A percentile compares a stretch with the other conserved stretches of the same genome.
Evolutionary conservation across 805 yeast genomes (phyloP).

Genomic region (Saturnispora halmiae): DNA sequence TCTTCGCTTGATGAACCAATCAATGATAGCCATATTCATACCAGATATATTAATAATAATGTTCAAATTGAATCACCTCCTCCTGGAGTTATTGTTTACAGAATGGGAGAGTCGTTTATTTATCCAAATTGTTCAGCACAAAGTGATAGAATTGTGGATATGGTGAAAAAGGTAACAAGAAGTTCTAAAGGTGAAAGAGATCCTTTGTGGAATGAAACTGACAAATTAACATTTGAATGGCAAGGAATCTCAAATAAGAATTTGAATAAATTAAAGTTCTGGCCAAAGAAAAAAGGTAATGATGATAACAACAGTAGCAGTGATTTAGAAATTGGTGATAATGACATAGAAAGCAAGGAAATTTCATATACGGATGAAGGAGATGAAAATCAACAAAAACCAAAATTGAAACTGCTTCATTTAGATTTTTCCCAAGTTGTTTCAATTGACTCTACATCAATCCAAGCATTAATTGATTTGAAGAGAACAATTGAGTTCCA

Average conservation of each 20-base stretch:
- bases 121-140: conserved; percentile 76
- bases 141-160: conserved; percentile 58
- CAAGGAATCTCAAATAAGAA: conserved; percentile 3
- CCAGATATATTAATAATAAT: conserved; percentile 40
- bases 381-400: conserved; percentile 29
- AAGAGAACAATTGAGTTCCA: conserved; percentile 62
- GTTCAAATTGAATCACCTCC: conserved; percentile 69
- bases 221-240: conserved; percentile 36
- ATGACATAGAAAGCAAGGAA: conserved; percentile 2
- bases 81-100: conserved; percentile 80
- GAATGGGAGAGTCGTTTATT: conserved; percentile 72
- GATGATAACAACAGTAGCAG: not conserved
- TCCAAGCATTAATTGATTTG: conserved; percentile 70
- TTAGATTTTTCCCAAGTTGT: conserved; percentile 76
- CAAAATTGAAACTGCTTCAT: conserved; percentile 60
- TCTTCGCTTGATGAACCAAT: conserved; percentile 7
- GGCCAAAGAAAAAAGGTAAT: not conserved
- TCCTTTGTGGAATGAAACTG: conserved; percentile 90
- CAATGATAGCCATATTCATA: conserved; percentile 24
- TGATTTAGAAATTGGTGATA: conserved; percentile 1
- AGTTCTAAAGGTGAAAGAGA: conserved; percentile 41
- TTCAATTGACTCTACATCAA: conserved; percentile 68
- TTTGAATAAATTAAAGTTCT: conserved; percentile 21
- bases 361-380: not conserved
- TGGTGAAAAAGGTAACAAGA: conserved; percentile 51